These are phyloP conservation scores for Fusarium newnesense DNA, from an alignment of 2,329 filamentous ascomycete genomes.

Conservation along the genomic window DNA sequence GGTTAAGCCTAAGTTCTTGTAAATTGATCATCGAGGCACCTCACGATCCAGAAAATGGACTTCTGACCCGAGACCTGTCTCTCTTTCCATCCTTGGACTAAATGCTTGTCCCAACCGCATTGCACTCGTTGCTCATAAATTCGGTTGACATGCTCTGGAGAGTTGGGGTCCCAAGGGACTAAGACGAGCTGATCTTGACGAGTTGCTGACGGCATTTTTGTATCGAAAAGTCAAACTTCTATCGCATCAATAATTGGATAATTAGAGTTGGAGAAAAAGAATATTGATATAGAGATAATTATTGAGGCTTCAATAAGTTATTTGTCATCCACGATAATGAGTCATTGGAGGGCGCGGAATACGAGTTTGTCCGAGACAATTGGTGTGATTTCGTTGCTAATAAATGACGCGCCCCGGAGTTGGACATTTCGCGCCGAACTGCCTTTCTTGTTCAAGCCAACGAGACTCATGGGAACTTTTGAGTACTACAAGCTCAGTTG, in stretches of 20 bases:
- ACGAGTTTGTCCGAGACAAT: slow-evolving; percentile 3
- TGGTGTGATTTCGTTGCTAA: neutral
- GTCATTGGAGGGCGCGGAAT: slow-evolving; percentile 6
- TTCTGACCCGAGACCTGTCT: slow-evolving; percentile 33
- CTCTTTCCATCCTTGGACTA: slow-evolving; percentile 29
- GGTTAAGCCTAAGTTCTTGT: neutral
- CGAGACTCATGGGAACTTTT: neutral
- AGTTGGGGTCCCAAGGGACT: slow-evolving; percentile 41
- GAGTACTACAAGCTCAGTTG: neutral
- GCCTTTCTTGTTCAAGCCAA: neutral
- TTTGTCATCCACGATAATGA: neutral
- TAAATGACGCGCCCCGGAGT: neutral
- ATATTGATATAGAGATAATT: neutral
- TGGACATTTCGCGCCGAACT: neutral
- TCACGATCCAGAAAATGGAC: slow-evolving; percentile 43
- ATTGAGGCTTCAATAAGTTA: neutral
- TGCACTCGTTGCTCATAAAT: slow-evolving; percentile 30
- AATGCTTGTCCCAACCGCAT: slow-evolving; percentile 38
- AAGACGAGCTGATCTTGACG: slow-evolving; percentile 19
- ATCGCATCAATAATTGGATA: too few relatives aligned
- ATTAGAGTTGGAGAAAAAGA: too few relatives aligned
- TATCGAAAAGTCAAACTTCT: neutral
- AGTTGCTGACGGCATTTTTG: slow-evolving; percentile 14
- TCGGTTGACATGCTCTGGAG: slow-evolving; percentile 16
- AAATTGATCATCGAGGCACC: neutral